Evolutionary conservation across 306 rosid genomes (phyloP), one percentile per base, ranked within the genome.

Genomic region (Cajanus cajan): DNA sequence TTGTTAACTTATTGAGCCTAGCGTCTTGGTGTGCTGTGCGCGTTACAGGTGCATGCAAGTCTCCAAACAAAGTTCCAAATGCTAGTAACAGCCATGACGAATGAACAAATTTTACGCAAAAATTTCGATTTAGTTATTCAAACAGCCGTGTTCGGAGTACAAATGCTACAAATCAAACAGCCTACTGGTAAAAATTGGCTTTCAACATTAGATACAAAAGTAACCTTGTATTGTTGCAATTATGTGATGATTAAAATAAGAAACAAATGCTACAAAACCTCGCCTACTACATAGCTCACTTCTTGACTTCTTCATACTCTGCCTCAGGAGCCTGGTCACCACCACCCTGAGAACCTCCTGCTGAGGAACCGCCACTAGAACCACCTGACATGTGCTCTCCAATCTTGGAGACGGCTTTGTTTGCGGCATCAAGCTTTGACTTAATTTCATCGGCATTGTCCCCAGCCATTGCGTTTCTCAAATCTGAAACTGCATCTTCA

Each of bases 251-350:
- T 34, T 37, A n/a, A 62, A 34, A 18, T 25, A 76, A 11, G 31
- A 45, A 71, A 71, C 48, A 57, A 44, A 39, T 69, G 13, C 81
- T 33, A 36, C 59, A 18, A 76, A 41, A 57, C 9, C 19, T 0
- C 4, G 7, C 48, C 70, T 73, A 9, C 70, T 73, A 9, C 10
- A 7, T 11, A 4, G 10, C 85, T 90, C 88, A 90, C 89, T 93
- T 90, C 85, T 93, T 93, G 67, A 84, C 97, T 87, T 93, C 98
- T 70, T 93, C 98, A n/a, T 86, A 93, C 33, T 93, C 98, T 2
- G 96, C 98, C 79, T 93, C 98, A 0, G 89, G 86, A 57, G 96
- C 81, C 73, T 90, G 96, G 3, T 93, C 94, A 10, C 96, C 97
- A 57, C 91, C 97, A 57, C 91, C 89, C 86, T 85, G 91, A n/a